Conservation (phyloP, 2,329 filamentous ascomycete species). For the Cadophora malorum region DNA sequence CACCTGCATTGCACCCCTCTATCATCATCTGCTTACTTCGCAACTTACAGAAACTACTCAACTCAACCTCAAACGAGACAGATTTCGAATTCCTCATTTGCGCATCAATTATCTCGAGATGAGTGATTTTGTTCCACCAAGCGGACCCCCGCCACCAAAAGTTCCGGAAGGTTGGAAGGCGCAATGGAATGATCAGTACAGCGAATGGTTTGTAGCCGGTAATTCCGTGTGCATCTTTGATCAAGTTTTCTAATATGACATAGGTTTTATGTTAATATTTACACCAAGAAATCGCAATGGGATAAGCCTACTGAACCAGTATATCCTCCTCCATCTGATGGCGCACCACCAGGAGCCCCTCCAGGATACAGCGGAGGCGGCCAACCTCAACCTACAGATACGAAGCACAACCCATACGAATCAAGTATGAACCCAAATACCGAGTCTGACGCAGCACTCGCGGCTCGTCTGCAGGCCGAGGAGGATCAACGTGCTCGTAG, state of each 20-base stretch:
- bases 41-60: constrained; percentile 16
- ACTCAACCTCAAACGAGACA: constrained; percentile 8
- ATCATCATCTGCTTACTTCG: constrained; percentile 13
- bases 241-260: constrained; percentile 31
- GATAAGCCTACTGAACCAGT: constrained; percentile 77
- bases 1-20: not conserved
- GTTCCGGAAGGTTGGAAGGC: constrained; percentile 82
- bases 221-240: constrained; percentile 2
- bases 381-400: constrained; percentile 47
- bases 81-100: not conserved
- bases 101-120: constrained; percentile 31
- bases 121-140: constrained; percentile 43
- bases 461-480: constrained; percentile 81
- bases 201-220: constrained; percentile 69
- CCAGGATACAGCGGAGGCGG: constrained; percentile 57
- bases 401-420: constrained; percentile 77
- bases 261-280: constrained; percentile 90
- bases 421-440: constrained; percentile 30
- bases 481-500: constrained; percentile 68
- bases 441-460: constrained; percentile 76
- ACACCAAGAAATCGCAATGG: constrained; percentile 91
- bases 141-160: constrained; percentile 55
- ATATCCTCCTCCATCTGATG: constrained; percentile 61
- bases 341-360: constrained; percentile 64
- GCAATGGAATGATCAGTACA: constrained; percentile 86